Conservation (phyloP, 2,329 filamentous ascomycete species). For the Biscogniauxia marginata region DNA sequence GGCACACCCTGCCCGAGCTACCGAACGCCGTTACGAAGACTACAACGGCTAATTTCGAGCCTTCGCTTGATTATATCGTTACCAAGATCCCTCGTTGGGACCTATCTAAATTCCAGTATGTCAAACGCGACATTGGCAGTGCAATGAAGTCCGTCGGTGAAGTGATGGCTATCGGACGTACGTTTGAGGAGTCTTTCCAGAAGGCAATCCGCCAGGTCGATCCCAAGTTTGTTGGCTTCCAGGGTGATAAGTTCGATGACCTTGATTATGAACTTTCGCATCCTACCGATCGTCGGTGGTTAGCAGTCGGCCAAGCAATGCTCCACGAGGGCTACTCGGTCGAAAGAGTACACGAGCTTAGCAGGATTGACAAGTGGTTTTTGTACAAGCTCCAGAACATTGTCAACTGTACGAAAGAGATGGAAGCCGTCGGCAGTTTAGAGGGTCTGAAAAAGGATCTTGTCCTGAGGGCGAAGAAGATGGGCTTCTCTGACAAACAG, state of each 20-base stretch:
- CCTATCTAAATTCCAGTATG: conserved; percentile 97
- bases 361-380: conserved; percentile 99
- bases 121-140: conserved; percentile 94
- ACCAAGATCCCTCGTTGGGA: conserved; percentile 99
- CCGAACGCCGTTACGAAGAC: conserved; percentile 98
- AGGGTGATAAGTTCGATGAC: conserved; percentile 92
- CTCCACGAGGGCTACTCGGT: conserved; percentile 94
- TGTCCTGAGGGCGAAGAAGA: conserved; percentile 89
- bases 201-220: conserved; percentile 98
- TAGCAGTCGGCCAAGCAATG: conserved; percentile 97
- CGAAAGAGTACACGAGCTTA: conserved; percentile 86
- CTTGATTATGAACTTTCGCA: conserved; percentile 87
- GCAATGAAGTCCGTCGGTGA: conserved; percentile 99
- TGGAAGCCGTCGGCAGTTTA: conserved; percentile 80
- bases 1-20: conserved; percentile 90
- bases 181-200: conserved; percentile 98
- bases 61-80: conserved; percentile 94
- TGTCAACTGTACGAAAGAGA: conserved; percentile 82
- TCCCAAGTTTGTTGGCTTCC: conserved; percentile 86
- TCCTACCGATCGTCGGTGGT: conserved; percentile 94
- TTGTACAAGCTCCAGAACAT: conserved; percentile 97
- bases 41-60: conserved; percentile 98
- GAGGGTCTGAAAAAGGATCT: conserved; percentile 85
- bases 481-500: conserved; percentile 96
- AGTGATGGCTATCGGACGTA: conserved; percentile 98